phyloP scores from a whole-genome alignment of 1,284 basidiomycete species.

The Wolfiporia cocos region DNA sequence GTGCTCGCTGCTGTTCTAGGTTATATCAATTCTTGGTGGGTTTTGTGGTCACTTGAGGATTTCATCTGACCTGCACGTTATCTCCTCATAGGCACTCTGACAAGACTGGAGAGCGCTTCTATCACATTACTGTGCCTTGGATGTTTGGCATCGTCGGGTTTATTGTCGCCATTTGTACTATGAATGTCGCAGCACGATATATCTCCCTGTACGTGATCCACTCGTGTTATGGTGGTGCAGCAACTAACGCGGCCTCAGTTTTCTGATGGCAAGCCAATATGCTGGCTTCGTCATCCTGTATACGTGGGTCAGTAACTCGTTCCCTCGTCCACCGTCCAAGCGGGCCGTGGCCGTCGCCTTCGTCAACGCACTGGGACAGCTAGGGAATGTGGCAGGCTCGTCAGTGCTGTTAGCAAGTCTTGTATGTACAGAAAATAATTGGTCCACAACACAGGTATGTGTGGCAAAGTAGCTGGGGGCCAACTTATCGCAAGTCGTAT shows the following conservation, averaged over 20 bases:
- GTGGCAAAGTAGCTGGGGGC: slow-evolving; percentile 36
- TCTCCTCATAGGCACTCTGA: slow-evolving; percentile 71
- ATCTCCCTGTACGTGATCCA: slow-evolving; percentile 52
- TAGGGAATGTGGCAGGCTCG: slow-evolving; percentile 74
- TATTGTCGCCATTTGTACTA: slow-evolving; percentile 63
- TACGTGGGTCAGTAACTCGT: slow-evolving; percentile 67
- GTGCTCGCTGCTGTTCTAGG: slow-evolving; percentile 57
- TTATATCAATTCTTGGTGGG: slow-evolving; percentile 39
- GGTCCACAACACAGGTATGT: slow-evolving; percentile 31
- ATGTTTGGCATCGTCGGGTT: slow-evolving; percentile 66
- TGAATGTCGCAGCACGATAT: slow-evolving; percentile 64
- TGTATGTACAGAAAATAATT: too few relatives aligned
- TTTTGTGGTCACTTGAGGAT: too few relatives aligned
- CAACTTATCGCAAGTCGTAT: slow-evolving; percentile 37
- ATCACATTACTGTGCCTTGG: slow-evolving; percentile 54
- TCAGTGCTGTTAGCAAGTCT: slow-evolving; percentile 32
- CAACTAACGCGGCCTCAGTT: slow-evolving; percentile 34
- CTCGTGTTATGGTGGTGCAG: not conserved
- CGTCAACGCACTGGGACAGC: slow-evolving; percentile 67
- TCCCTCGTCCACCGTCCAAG: slow-evolving; percentile 64
- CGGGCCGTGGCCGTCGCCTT: slow-evolving; percentile 73
- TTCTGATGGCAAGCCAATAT: slow-evolving; percentile 73
- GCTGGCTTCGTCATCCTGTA: slow-evolving; percentile 64
- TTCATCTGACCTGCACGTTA: too few relatives aligned
- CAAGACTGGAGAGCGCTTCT: slow-evolving; percentile 56